Percentiles rank a stretch among this genome's conserved stretches.
Evolutionary conservation across 768 basidiomycete species (phyloP).

Genomic region (Lactarius pseudohatsudake): DNA sequence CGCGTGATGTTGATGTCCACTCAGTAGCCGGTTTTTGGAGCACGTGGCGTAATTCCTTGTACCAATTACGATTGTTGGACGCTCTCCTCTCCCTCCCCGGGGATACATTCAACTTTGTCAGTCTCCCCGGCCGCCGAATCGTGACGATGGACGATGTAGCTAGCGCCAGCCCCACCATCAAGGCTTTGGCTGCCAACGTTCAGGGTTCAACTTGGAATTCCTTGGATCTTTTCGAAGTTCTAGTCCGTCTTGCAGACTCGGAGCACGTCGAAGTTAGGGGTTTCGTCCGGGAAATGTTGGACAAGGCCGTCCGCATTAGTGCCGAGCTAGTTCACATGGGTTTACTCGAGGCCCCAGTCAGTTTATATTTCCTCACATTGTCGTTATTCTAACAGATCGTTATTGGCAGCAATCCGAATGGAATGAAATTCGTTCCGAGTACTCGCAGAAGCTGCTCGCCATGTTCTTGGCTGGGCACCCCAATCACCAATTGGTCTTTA

Average conservation of each 20-base stretch:
- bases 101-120: slow-evolving; percentile 92
- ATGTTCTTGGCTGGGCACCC: slow-evolving; percentile 93
- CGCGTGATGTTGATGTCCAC: slow-evolving; percentile 72
- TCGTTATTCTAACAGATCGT: slow-evolving; percentile 25
- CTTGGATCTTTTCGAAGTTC: slow-evolving; percentile 82
- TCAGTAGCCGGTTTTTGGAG: slow-evolving; percentile 86
- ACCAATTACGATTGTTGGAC: slow-evolving; percentile 85
- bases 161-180: slow-evolving; percentile 85
- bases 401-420: slow-evolving; percentile 68
- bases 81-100: slow-evolving; percentile 84
- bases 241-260: slow-evolving; percentile 76
- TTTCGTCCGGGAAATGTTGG: slow-evolving; percentile 87
- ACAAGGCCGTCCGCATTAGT: slow-evolving; percentile 90
- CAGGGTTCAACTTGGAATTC: slow-evolving; percentile 96
- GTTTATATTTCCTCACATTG: slow-evolving; percentile 36
- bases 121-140: slow-evolving; percentile 77
- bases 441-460: slow-evolving; percentile 77
- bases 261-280: slow-evolving; percentile 68
- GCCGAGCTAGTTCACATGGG: slow-evolving; percentile 95
- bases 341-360: slow-evolving; percentile 82
- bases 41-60: slow-evolving; percentile 79
- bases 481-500: slow-evolving; percentile 95
- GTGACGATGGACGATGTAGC: slow-evolving; percentile 89
- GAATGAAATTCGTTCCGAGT: slow-evolving; percentile 85
- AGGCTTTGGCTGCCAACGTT: slow-evolving; percentile 84